Conservation (phyloP, 2,329 filamentous ascomycete species). For the Talaromyces piceae region DNA sequence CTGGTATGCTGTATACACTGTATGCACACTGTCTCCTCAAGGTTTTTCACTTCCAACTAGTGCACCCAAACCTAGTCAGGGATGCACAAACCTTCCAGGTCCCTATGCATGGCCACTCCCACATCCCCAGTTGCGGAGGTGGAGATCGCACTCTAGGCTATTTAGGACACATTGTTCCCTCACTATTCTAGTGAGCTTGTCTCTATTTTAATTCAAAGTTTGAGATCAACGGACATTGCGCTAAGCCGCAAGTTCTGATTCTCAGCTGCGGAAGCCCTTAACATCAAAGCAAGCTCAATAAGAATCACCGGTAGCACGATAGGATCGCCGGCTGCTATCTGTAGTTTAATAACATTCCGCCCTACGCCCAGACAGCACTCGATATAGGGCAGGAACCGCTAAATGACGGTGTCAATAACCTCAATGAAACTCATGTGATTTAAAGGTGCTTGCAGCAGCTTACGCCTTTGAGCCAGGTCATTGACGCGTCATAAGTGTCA, state of each 20-base stretch:
- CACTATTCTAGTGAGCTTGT: conserved; percentile 1
- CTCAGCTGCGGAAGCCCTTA: background rate
- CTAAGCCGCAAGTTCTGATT: background rate
- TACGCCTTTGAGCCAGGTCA: background rate
- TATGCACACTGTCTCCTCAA: background rate
- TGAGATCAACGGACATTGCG: conserved; percentile 1
- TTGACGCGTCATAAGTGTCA: background rate
- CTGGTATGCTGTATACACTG: conserved; percentile 1
- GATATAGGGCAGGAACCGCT: background rate
- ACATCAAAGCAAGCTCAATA: background rate
- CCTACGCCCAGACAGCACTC: background rate
- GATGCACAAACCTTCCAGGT: background rate
- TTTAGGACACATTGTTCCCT: background rate
- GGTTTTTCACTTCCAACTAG: background rate
- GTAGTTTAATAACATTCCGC: no score
- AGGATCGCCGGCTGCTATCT: no score
- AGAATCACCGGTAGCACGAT: no score
- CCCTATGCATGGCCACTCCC: background rate
- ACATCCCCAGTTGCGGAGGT: background rate
- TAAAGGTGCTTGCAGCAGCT: background rate
- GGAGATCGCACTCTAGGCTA: background rate
- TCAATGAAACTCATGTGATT: background rate
- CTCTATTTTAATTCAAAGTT: background rate
- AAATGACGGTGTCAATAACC: background rate
- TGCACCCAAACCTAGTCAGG: background rate